phyloP scores from a whole-genome alignment of 805 yeast species.

The Saccharomyces jurei region DNA sequence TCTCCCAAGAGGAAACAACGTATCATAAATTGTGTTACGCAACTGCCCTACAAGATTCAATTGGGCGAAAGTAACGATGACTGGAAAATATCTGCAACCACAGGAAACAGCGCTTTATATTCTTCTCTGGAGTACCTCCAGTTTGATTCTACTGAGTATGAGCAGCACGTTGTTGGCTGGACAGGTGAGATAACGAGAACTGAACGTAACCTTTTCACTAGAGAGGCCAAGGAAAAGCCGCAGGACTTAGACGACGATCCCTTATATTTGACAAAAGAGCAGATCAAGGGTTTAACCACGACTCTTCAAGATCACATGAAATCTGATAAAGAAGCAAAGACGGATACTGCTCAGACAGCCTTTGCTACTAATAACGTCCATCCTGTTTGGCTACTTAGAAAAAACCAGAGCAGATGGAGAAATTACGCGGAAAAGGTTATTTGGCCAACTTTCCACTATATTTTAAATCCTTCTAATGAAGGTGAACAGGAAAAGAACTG shows the following conservation, averaged over 20 bases:
- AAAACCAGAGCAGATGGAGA: constrained; percentile 79
- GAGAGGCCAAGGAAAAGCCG: background rate
- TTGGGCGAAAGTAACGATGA: constrained; percentile 23
- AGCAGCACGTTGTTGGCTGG: constrained; percentile 86
- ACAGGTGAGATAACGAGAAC: constrained; percentile 66
- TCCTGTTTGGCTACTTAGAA: constrained; percentile 82
- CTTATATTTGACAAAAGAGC: constrained; percentile 46
- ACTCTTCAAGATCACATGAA: constrained; percentile 36
- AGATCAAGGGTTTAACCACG: constrained; percentile 35
- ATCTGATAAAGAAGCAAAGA: constrained; percentile 40
- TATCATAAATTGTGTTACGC: constrained; percentile 32
- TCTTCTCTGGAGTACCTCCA: constrained; percentile 59
- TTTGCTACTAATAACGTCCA: constrained; percentile 35
- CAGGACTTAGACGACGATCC: constrained; percentile 46
- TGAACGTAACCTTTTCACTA: constrained; percentile 5
- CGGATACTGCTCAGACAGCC: constrained; percentile 10
- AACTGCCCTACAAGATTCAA: constrained; percentile 30
- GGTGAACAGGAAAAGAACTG: constrained; percentile 57
- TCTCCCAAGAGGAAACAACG: constrained; percentile 16
- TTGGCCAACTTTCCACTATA: constrained; percentile 95
- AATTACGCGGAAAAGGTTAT: constrained; percentile 79
- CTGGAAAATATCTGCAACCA: constrained; percentile 55
- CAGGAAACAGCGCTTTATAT: constrained; percentile 81
- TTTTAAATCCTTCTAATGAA: constrained; percentile 65
- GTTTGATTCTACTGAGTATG: constrained; percentile 67